Evolutionary conservation across 225 moss, liverwort and hornwort genomes (phyloP).

Genomic region (Ulota crispa): DNA sequence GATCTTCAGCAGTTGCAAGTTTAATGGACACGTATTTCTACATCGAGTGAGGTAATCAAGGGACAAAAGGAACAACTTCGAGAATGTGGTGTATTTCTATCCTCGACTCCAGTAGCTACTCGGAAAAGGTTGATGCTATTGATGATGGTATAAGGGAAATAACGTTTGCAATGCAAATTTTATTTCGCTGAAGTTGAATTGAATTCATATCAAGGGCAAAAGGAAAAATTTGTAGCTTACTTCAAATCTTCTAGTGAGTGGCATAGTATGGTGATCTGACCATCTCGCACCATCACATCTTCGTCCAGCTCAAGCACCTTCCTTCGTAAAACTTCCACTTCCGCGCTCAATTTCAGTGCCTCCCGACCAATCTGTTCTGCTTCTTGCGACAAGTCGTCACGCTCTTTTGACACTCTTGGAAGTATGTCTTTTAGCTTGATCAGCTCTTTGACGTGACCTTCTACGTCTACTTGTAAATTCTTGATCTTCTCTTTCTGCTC

Average conservation of each 20-base stretch:
- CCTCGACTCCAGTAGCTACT: background rate
- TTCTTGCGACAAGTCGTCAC: conserved; percentile 71
- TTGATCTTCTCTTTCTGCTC: conserved; percentile 62
- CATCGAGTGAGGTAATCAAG: background rate
- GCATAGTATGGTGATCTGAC: conserved; percentile 79
- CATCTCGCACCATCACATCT: conserved; percentile 88
- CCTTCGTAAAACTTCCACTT: conserved; percentile 88
- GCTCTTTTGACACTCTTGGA: conserved; percentile 58
- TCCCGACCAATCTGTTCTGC: conserved; percentile 90
- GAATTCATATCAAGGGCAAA: background rate
- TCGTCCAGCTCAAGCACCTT: conserved; percentile 82
- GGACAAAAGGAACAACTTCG: background rate
- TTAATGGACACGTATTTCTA: background rate
- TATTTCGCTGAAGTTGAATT: background rate
- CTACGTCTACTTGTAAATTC: conserved; percentile 53
- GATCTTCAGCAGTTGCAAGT: background rate
- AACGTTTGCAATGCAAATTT: background rate
- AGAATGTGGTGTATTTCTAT: background rate
- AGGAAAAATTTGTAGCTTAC: background rate
- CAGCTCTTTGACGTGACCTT: conserved; percentile 58
- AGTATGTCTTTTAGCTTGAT: conserved; percentile 52
- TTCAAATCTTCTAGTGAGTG: conserved; percentile 46
- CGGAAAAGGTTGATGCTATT: background rate
- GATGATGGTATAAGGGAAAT: background rate
- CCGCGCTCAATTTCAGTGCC: conserved; percentile 80